Conservation (phyloP, 306 rosid species). For the Prunus davidiana region DNA sequence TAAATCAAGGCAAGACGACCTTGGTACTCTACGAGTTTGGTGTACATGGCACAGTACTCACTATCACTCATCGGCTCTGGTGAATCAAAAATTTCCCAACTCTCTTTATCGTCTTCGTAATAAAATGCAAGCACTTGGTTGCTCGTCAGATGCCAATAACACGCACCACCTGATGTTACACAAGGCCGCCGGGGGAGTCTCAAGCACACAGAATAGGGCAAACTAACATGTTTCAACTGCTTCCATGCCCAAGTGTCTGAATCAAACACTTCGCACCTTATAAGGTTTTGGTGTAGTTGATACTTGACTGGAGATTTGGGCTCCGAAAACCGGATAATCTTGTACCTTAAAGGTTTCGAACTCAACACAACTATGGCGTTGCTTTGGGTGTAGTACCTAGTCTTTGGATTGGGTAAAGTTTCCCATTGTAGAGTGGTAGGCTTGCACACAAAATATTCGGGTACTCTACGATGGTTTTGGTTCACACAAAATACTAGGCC, state of each 20-base stretch:
- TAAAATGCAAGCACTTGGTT: slow-evolving; percentile 3
- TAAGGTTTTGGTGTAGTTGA: background rate
- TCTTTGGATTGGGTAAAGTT: slow-evolving; percentile 2
- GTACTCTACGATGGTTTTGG: background rate
- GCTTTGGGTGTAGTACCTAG: background rate
- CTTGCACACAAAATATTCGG: slow-evolving; percentile 2
- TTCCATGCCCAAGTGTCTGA: slow-evolving; percentile 12
- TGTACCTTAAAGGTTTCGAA: slow-evolving; percentile 15
- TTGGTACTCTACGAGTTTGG: background rate
- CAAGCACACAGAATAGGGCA: background rate
- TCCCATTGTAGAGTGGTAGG: slow-evolving; percentile 7
- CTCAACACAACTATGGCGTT: slow-evolving; percentile 5
- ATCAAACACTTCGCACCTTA: slow-evolving; percentile 11
- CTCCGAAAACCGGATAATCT: background rate
- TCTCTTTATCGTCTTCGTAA: background rate
- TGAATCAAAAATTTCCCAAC: background rate
- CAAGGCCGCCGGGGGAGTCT: background rate
- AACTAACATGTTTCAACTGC: background rate
- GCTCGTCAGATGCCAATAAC: slow-evolving; percentile 4
- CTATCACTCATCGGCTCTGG: background rate
- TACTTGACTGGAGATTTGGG: background rate
- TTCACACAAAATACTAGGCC: background rate
- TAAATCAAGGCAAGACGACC: background rate
- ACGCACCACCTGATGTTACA: background rate
- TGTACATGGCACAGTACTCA: background rate